phyloP scores from a whole-genome alignment of 805 yeast species.

The Monosporozyma servazzii region DNA sequence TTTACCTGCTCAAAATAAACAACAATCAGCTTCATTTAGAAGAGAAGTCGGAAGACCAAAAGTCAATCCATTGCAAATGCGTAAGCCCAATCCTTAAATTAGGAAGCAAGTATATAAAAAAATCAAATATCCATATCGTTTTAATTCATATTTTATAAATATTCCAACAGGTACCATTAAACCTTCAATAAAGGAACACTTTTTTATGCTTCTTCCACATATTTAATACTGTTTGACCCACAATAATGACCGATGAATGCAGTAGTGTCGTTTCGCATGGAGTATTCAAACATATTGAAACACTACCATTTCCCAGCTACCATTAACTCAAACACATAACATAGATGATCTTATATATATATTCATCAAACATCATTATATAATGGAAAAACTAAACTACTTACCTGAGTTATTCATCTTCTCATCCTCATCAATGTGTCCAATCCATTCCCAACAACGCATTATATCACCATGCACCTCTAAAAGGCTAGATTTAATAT shows the following conservation, averaged over 20 bases:
- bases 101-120: not conserved
- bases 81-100: not conserved
- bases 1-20: slow-evolving; percentile 3
- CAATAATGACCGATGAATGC: too few relatives aligned
- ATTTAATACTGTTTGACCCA: too few relatives aligned
- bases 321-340: too few relatives aligned
- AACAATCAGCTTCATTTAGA: not conserved
- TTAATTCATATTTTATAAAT: not conserved
- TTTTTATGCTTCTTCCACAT: too few relatives aligned
- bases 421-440: slow-evolving; percentile 20
- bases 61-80: slow-evolving; percentile 13
- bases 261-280: too few relatives aligned
- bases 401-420: not conserved
- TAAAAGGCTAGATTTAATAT: slow-evolving; percentile 49
- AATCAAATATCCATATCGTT: not conserved
- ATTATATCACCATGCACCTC: slow-evolving; percentile 84
- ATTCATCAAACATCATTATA: not conserved
- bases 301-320: too few relatives aligned
- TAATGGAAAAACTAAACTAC: not conserved
- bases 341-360: not conserved
- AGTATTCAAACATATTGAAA: too few relatives aligned
- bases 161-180: not conserved
- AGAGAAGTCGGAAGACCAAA: slow-evolving; percentile 29
- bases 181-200: too few relatives aligned
- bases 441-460: slow-evolving; percentile 83